phyloP scores from a whole-genome alignment of 176 grass and related monocot genomes.

The Microstegium vimineum region DNA sequence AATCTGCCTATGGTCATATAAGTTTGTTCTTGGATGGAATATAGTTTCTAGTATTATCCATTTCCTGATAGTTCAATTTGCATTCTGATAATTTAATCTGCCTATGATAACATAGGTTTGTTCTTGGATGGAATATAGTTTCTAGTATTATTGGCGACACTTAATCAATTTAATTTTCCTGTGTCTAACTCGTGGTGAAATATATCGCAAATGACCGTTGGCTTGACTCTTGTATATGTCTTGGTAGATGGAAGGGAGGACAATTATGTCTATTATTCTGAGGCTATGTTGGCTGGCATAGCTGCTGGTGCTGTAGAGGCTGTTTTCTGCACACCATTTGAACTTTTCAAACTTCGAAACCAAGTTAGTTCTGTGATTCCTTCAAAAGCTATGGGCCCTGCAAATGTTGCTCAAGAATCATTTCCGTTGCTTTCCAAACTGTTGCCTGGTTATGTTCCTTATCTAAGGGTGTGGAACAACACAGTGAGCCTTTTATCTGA shows the following conservation, averaged over 20 bases:
- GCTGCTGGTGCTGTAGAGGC: slow-evolving; percentile 63
- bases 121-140: neutral
- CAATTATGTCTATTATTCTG: slow-evolving; percentile 74
- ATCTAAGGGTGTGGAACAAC: slow-evolving; percentile 53
- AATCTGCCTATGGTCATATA: neutral
- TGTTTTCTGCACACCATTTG: slow-evolving; percentile 77
- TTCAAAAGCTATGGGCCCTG: slow-evolving; percentile 30
- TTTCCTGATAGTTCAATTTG: slow-evolving; percentile 9
- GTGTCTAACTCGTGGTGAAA: neutral
- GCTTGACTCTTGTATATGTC: slow-evolving; percentile 17
- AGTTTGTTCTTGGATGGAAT: neutral
- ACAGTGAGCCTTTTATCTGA: slow-evolving; percentile 71
- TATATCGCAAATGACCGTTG: neutral
- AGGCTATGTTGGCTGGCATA: slow-evolving; percentile 84
- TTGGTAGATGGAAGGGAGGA: slow-evolving; percentile 85
- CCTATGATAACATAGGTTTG: neutral
- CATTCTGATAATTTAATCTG: neutral
- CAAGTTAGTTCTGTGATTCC: slow-evolving; percentile 65
- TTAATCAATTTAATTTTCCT: neutral
- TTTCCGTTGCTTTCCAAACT: slow-evolving; percentile 62
- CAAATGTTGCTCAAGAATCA: slow-evolving; percentile 32
- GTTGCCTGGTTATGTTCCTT: slow-evolving; percentile 67
- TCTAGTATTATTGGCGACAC: neutral
- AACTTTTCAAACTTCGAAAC: slow-evolving; percentile 74
- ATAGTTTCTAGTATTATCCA: neutral